phyloP scores from a whole-genome alignment of 164 flowering plant species.

The Sextonia rubra region DNA sequence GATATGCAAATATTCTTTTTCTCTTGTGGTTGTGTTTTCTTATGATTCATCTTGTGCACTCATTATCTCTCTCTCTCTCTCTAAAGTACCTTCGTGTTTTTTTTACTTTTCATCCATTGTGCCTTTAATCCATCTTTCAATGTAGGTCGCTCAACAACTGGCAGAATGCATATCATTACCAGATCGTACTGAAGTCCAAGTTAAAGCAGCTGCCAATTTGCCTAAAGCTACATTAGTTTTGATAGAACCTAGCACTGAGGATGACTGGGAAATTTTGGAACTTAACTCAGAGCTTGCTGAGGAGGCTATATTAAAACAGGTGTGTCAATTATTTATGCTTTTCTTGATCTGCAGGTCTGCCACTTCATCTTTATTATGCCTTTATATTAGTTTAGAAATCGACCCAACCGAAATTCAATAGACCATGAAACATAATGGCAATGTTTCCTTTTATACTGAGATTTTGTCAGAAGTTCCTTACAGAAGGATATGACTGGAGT shows the following conservation, averaged over 20 bases:
- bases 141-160: conserved; percentile 64
- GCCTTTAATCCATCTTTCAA: not conserved
- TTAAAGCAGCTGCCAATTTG: conserved; percentile 58
- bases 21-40: not conserved
- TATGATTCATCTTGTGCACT: too few species aligned
- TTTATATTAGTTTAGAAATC: not conserved
- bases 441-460: not conserved
- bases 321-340: conserved; percentile 6
- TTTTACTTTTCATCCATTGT: not conserved
- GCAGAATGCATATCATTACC: conserved; percentile 70
- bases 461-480: too few species aligned
- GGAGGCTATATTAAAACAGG: conserved; percentile 77
- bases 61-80: not conserved
- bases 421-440: not conserved
- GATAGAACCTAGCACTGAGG: conserved; percentile 75
- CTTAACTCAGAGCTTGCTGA: conserved; percentile 86
- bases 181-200: conserved; percentile 48
- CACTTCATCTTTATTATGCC: not conserved
- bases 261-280: conserved; percentile 98
- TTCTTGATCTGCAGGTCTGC: too few species aligned
- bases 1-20: not conserved
- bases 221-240: conserved; percentile 66
- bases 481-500: too few species aligned
- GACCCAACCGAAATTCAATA: not conserved
- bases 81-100: not conserved